Evolutionary conservation across 768 basidiomycete species (phyloP).

Genomic region (Trametes villosa): DNA sequence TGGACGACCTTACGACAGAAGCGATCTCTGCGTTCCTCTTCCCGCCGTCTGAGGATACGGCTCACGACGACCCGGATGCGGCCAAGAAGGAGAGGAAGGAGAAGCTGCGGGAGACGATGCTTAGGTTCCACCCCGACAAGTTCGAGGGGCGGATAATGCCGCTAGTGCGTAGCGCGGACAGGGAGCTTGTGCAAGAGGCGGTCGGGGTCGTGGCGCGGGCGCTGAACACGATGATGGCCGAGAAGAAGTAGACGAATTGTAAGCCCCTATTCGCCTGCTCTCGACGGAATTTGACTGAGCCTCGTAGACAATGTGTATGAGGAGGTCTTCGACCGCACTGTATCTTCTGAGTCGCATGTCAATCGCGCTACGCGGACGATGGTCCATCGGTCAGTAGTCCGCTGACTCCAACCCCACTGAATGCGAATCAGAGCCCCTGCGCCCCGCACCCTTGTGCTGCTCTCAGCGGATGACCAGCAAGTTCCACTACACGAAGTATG

Average conservation of each 20-base stretch:
- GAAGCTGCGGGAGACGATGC: slow-evolving; percentile 64
- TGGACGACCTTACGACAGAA: slow-evolving; percentile 59
- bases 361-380: too few relatives aligned
- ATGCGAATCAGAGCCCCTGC: too few relatives aligned
- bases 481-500: too few relatives aligned
- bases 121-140: slow-evolving; percentile 83
- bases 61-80: slow-evolving; percentile 27
- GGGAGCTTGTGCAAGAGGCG: slow-evolving; percentile 56
- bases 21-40: slow-evolving; percentile 64
- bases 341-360: too few relatives aligned
- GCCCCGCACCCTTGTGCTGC: too few relatives aligned
- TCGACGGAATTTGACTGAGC: too few relatives aligned
- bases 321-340: too few relatives aligned
- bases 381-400: too few relatives aligned
- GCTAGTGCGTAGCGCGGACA: slow-evolving; percentile 51
- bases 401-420: too few relatives aligned
- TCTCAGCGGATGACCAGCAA: too few relatives aligned
- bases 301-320: too few relatives aligned
- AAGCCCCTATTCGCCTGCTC: too few relatives aligned
- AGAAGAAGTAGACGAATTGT: slow-evolving; percentile 13
- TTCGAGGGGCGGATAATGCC: slow-evolving; percentile 75
- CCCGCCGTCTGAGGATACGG: slow-evolving; percentile 25
- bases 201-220: slow-evolving; percentile 67
- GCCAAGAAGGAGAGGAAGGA: slow-evolving; percentile 59
- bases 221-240: slow-evolving; percentile 58